These are phyloP conservation scores for Mortierella sp. DNA, from an alignment of 371 early-diverging fungal genomes.

Conservation along the genomic window DNA sequence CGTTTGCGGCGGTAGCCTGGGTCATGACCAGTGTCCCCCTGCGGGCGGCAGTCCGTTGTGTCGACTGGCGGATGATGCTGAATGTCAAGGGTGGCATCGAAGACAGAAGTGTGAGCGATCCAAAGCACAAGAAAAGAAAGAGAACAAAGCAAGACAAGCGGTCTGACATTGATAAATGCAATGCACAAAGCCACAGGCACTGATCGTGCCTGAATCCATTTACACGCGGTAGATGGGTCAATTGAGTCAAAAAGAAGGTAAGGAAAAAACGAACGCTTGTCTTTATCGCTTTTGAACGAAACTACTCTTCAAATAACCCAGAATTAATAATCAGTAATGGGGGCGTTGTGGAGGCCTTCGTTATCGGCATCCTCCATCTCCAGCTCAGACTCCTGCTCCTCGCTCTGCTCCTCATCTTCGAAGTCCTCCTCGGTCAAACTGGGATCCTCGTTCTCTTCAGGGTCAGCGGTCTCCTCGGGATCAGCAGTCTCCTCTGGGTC, in stretches of 20 bases:
- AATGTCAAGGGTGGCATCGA: slow-evolving; percentile 50
- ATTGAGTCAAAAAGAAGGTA: not conserved
- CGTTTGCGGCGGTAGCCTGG: not conserved
- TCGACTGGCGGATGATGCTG: slow-evolving; percentile 49
- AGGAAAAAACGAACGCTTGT: too few species aligned
- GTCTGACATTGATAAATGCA: too few species aligned
- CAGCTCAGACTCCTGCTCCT: not conserved
- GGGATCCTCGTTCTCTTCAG: not conserved
- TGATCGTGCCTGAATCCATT: not conserved
- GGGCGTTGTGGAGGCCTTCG: not conserved
- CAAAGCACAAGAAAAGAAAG: not conserved
- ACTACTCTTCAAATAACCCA: too few species aligned
- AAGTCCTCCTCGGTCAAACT: not conserved
- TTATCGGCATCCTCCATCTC: not conserved
- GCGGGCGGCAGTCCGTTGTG: slow-evolving; percentile 46
- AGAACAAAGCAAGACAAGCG: too few species aligned
- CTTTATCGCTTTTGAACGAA: too few species aligned
- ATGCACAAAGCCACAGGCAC: not conserved
- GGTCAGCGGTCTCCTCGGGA: slow-evolving; percentile 1
- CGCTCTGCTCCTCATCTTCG: not conserved
- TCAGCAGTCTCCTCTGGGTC: too few species aligned
- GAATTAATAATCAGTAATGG: not conserved
- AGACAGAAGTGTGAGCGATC: too few species aligned
- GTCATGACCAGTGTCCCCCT: slow-evolving; percentile 44
- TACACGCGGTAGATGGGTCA: not conserved